phyloP scores from a whole-genome alignment of 495 filamentous ascomycete species.

The Viridothelium virens region DNA sequence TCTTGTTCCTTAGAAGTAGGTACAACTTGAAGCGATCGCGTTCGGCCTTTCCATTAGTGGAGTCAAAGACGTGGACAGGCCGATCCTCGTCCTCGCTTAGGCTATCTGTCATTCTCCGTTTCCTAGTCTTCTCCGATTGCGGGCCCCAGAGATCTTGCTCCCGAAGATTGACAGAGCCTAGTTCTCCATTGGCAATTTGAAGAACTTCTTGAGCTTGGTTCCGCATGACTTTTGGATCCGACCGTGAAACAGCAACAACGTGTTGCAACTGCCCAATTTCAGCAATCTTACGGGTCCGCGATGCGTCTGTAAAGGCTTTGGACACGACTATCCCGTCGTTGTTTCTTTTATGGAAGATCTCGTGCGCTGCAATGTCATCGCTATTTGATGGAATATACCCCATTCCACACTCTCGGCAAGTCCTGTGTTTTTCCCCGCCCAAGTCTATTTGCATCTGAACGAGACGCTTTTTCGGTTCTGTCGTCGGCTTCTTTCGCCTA shows the following conservation, averaged over 20 bases:
- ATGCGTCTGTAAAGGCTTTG: constrained; percentile 41
- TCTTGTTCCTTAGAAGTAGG: constrained; percentile 54
- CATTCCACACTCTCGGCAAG: constrained; percentile 62
- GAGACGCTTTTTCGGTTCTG: constrained; percentile 28
- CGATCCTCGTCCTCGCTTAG: neutral
- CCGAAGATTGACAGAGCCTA: constrained; percentile 54
- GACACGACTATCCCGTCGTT: constrained; percentile 56
- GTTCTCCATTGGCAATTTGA: constrained; percentile 58
- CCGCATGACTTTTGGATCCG: constrained; percentile 37
- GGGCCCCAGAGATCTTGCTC: constrained; percentile 53
- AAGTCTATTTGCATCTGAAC: constrained; percentile 63
- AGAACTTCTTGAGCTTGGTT: constrained; percentile 54
- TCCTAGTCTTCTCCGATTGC: neutral
- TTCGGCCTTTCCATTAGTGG: constrained; percentile 16
- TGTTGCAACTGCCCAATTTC: constrained; percentile 52
- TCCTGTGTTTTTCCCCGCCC: constrained; percentile 50
- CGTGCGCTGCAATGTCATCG: constrained; percentile 58
- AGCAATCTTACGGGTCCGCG: constrained; percentile 43
- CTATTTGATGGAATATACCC: constrained; percentile 59
- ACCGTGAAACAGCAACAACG: constrained; percentile 25
- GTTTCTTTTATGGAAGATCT: constrained; percentile 61
- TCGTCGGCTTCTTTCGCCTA: neutral
- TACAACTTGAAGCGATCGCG: constrained; percentile 56
- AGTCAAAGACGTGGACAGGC: no score
- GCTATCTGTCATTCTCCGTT: neutral